These are phyloP conservation scores for Stevia rebaudiana DNA, from an alignment of 140 eudicot genomes.

Conservation along the genomic window DNA sequence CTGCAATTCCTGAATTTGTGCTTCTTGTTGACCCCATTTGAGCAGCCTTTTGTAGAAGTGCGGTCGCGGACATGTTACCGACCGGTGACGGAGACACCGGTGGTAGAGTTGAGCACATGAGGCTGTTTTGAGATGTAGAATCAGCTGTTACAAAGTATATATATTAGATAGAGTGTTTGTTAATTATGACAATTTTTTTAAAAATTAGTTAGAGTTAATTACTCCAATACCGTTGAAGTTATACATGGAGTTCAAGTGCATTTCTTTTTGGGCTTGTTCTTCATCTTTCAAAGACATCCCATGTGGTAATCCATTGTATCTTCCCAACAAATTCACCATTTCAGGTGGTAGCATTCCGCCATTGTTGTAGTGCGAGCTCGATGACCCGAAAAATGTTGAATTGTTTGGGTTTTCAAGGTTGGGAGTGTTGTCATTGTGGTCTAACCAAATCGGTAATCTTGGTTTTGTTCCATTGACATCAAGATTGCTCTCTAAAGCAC, in stretches of 20 bases:
- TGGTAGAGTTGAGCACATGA: constrained; percentile 30
- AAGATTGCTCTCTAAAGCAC: constrained; percentile 30
- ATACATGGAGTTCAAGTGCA: constrained; percentile 40
- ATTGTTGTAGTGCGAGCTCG: constrained; percentile 44
- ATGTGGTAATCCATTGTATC: constrained; percentile 34
- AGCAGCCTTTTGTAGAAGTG: constrained; percentile 75
- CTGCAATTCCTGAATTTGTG: constrained; percentile 17
- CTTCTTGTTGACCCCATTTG: constrained; percentile 78
- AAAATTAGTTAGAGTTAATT: too few relatives aligned
- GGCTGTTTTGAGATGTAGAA: constrained; percentile 26
- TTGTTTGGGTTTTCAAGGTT: constrained; percentile 28
- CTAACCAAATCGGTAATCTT: constrained; percentile 65
- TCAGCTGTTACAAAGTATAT: too few relatives aligned
- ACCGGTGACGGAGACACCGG: constrained; percentile 23
- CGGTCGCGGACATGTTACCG: constrained; percentile 79
- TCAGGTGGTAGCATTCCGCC: constrained; percentile 36
- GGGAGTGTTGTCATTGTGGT: constrained; percentile 39
- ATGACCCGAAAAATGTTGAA: constrained; percentile 30
- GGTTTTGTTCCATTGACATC: constrained; percentile 46
- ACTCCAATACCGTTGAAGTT: constrained; percentile 16
- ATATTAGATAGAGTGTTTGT: too few relatives aligned
- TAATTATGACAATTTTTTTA: too few relatives aligned
- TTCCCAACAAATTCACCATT: constrained; percentile 42
- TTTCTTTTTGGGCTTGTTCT: constrained; percentile 44
- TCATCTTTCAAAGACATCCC: constrained; percentile 52